These are phyloP conservation scores for Funneliformis caledonium DNA, from an alignment of 371 early-diverging fungal species.

Conservation along the genomic window DNA sequence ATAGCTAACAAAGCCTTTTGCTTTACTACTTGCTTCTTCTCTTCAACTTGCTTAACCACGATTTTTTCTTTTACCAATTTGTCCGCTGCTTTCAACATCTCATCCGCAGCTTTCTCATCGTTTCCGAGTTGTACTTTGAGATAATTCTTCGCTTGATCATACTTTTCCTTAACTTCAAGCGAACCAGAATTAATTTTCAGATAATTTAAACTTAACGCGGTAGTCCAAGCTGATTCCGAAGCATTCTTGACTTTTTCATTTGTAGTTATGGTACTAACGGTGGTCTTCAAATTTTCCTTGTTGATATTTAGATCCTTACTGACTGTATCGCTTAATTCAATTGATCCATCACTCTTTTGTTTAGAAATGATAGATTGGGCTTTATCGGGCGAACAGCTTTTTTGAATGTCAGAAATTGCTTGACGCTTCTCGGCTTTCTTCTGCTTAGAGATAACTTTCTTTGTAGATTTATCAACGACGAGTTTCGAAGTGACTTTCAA, in stretches of 20 bases:
- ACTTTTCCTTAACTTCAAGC: not conserved
- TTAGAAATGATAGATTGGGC: not conserved
- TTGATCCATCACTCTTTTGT: slow-evolving; percentile 9
- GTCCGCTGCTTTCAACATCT: not conserved
- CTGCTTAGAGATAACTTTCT: not conserved
- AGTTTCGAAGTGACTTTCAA: not conserved
- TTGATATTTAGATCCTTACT: not conserved
- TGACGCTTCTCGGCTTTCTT: slow-evolving; percentile 5
- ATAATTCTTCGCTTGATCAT: slow-evolving; percentile 4
- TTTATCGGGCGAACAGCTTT: not conserved
- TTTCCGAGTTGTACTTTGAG: not conserved
- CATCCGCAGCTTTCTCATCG: not conserved
- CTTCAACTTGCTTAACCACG: not conserved
- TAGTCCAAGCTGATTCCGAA: not conserved
- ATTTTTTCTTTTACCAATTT: not conserved
- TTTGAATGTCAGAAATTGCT: not conserved
- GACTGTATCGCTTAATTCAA: slow-evolving; percentile 14
- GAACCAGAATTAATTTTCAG: not conserved
- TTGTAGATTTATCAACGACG: slow-evolving; percentile 16
- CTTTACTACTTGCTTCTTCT: not conserved
- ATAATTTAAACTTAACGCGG: slow-evolving; percentile 21
- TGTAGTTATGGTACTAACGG: not conserved
- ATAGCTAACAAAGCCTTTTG: not conserved
- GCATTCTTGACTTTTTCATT: slow-evolving; percentile 21
- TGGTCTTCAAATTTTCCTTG: not conserved